phyloP scores from a whole-genome alignment of 2,329 filamentous ascomycete species.

The Colletotrichum graminicola region DNA sequence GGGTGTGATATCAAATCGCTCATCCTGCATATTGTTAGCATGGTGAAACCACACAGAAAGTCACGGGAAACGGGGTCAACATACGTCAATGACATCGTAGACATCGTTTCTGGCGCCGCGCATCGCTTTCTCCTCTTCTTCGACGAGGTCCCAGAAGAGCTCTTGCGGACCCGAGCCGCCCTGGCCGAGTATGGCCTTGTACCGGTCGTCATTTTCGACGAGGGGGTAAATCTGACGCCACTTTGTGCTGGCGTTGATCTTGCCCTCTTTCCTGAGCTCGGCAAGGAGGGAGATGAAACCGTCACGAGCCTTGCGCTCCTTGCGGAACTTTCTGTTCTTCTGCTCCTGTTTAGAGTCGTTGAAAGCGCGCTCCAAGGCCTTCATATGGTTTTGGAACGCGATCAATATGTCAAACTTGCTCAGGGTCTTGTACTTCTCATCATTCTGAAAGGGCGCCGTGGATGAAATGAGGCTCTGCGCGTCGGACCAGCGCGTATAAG shows the following conservation, averaged over 20 bases:
- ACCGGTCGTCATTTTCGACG: conserved; percentile 85
- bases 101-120: conserved; percentile 85
- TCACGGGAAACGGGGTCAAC: conserved; percentile 49
- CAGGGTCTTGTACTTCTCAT: conserved; percentile 87
- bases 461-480: conserved; percentile 85
- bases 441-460: conserved; percentile 81
- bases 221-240: conserved; percentile 85
- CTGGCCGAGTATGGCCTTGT: conserved; percentile 85
- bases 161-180: conserved; percentile 88
- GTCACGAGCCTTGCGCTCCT: conserved; percentile 89
- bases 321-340: conserved; percentile 82
- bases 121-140: conserved; percentile 92
- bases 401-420: conserved; percentile 91
- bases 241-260: conserved; percentile 90
- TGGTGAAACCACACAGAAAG: neutral
- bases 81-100: conserved; percentile 87
- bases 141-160: conserved; percentile 94
- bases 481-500: conserved; percentile 94
- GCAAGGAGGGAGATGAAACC: conserved; percentile 79
- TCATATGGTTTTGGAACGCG: conserved; percentile 96
- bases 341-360: conserved; percentile 92
- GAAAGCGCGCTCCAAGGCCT: conserved; percentile 87
- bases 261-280: conserved; percentile 79
- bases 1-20: conserved; percentile 89
- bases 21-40: conserved; percentile 73